Evolutionary conservation across 345 rosid genomes (phyloP), one percentile per base, ranked within the genome.

Genomic region (Pistacia integerrima): DNA sequence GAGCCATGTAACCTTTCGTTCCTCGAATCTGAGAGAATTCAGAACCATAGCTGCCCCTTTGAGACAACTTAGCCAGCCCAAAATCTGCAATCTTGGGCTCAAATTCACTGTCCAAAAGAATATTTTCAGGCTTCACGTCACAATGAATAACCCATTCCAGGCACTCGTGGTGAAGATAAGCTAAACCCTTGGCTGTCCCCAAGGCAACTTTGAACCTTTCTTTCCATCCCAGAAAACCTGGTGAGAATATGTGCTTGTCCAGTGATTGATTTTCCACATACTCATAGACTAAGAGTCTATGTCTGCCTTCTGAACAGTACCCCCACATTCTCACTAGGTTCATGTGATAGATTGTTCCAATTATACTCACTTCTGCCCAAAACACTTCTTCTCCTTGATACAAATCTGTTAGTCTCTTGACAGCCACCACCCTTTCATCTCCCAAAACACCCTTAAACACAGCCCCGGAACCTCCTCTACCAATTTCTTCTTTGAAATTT

Each of bases 81-180:
- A 88, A 90, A 38, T 88, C 92, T 2, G 89, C 82, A 54, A 88
- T 80, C 70, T 87, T 89, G 38, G 92, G 86, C 51, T 87, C 84
- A 25, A 82, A 84, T 16, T 83, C 85, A 5, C 63, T 73, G 54
- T 87, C 89, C 22, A 90, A 82, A 63, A 90, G 81, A 60, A 90
- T 84, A 74, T 88, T 90, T 64, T 87, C 88, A n/a, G 94, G 90
- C 74, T 90, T 88, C 25, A 88, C 84, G 64, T 90, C 92, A 5
- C 93, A 90, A 52, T 90, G 94, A 36, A 88, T 75, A 62, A 90
- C 83, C 81, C 87, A 84, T 55, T 88, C 90, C 35, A 87, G 82
- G 72, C 90, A 90, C 52, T 87, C 92, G n/a, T 87, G 86, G 78
- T 90, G 94, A 72, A 88, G 78, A 72, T 90, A 86, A 41, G 91